Evolutionary conservation across 306 rosid species (phyloP).

Genomic region (Pterocarpus santalinus): DNA sequence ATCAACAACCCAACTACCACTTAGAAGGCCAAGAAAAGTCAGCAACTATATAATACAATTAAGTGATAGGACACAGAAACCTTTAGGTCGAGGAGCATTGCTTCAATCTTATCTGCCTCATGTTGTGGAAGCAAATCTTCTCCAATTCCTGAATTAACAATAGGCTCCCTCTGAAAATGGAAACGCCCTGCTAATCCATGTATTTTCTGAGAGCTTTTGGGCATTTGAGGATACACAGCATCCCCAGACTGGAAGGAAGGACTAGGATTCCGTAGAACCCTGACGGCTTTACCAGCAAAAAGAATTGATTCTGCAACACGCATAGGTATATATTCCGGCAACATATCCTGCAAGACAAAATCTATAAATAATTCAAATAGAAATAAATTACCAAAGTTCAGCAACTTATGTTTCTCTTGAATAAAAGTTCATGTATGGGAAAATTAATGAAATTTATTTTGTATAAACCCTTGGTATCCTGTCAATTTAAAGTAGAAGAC

Average conservation of each 20-base stretch:
- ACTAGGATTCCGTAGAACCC: constrained; percentile 93
- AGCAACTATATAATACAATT: constrained; percentile 27
- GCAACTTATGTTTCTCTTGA: not conserved
- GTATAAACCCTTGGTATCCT: not conserved
- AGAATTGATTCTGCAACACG: constrained; percentile 90
- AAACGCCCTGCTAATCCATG: constrained; percentile 70
- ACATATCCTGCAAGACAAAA: constrained; percentile 81
- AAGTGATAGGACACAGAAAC: constrained; percentile 53
- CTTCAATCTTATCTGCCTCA: constrained; percentile 96
- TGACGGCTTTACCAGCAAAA: constrained; percentile 95
- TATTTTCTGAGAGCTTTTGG: constrained; percentile 73
- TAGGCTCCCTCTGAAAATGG: constrained; percentile 73
- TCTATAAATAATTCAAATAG: not conserved
- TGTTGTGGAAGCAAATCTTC: constrained; percentile 93
- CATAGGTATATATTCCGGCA: constrained; percentile 91
- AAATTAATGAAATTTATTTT: not conserved
- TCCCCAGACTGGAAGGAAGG: constrained; percentile 75
- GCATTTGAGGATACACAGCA: constrained; percentile 64
- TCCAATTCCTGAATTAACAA: constrained; percentile 61
- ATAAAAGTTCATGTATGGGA: not conserved
- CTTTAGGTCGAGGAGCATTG: constrained; percentile 89
- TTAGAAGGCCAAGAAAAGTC: constrained; percentile 1
- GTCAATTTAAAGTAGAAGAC: constrained; percentile 17
- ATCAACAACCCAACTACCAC: constrained; percentile 33
- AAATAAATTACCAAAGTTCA: not conserved